Evolutionary conservation across 208 protist genomes (phyloP).

Genomic region (Eutreptiella sp.): DNA sequence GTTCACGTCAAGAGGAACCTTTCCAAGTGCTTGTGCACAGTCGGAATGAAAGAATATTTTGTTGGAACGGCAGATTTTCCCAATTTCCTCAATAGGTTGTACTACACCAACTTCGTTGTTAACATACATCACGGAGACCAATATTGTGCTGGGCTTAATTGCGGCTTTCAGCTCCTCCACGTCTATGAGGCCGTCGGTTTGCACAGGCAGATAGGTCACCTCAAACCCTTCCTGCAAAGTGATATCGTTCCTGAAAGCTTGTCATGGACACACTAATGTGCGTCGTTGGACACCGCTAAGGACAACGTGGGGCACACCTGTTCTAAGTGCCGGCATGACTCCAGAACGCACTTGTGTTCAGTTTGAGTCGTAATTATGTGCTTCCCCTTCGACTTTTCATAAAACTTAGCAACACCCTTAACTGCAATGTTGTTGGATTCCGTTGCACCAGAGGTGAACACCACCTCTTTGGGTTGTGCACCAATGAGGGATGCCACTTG

Average conservation of each 20-base stretch:
- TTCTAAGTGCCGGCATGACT: conserved; percentile 94
- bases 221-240: conserved; percentile 83
- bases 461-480: conserved; percentile 91
- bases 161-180: conserved; percentile 78
- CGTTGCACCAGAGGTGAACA: conserved; percentile 99
- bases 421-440: conserved; percentile 98
- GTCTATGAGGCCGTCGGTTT: conserved; percentile 92
- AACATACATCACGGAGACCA: conserved; percentile 96
- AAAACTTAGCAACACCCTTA: conserved; percentile 96
- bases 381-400: conserved; percentile 88
- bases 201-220: conserved; percentile 95
- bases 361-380: conserved; percentile 96
- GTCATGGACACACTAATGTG: too few species aligned
- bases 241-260: too few species aligned
- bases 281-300: too few species aligned
- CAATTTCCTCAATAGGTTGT: conserved; percentile 93
- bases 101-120: conserved; percentile 99
- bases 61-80: conserved; percentile 81
- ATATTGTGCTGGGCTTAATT: conserved; percentile 83
- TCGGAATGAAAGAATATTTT: conserved; percentile 97
- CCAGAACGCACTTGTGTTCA: conserved; percentile 99
- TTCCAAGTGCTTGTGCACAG: conserved; percentile 91
- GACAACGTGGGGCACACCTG: too few species aligned
- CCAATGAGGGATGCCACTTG: conserved; percentile 85
- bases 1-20: conserved; percentile 89